phyloP scores from a whole-genome alignment of 768 basidiomycete genomes.

The Mycena capillaripes region DNA sequence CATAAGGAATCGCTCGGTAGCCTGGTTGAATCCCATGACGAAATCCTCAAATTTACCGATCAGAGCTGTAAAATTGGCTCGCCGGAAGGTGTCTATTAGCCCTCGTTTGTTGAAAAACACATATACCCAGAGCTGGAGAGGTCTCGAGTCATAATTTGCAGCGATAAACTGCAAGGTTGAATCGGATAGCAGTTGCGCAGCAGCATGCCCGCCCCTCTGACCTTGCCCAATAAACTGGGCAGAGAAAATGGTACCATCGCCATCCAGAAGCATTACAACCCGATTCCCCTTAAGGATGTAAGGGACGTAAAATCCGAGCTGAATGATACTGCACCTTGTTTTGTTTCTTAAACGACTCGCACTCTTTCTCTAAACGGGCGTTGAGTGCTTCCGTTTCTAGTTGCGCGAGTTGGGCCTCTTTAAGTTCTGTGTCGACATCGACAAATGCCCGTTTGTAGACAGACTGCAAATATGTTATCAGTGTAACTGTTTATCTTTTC shows the following conservation, averaged over 20 bases:
- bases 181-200: conserved; percentile 64
- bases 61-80: conserved; percentile 50
- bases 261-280: conserved; percentile 70
- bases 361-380: conserved; percentile 46
- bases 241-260: conserved; percentile 75
- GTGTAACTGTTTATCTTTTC: no score
- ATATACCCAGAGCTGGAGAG: conserved; percentile 73
- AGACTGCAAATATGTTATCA: background rate
- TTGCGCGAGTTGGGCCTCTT: conserved; percentile 8
- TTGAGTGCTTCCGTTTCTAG: conserved; percentile 33
- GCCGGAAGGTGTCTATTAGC: conserved; percentile 66
- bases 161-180: conserved; percentile 53
- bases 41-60: conserved; percentile 73
- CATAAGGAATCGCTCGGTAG: conserved; percentile 75
- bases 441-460: conserved; percentile 62
- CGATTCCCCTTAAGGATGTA: conserved; percentile 51
- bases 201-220: conserved; percentile 69
- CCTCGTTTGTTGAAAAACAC: conserved; percentile 77
- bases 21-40: conserved; percentile 78
- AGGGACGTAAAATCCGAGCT: conserved; percentile 15
- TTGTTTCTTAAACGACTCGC: conserved; percentile 45
- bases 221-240: conserved; percentile 67
- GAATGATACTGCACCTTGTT: conserved; percentile 57
- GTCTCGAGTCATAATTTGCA: conserved; percentile 50
- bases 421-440: conserved; percentile 52